Conservation (phyloP, 208 protist genomes). For the Wallacemonas sp. region DNA sequence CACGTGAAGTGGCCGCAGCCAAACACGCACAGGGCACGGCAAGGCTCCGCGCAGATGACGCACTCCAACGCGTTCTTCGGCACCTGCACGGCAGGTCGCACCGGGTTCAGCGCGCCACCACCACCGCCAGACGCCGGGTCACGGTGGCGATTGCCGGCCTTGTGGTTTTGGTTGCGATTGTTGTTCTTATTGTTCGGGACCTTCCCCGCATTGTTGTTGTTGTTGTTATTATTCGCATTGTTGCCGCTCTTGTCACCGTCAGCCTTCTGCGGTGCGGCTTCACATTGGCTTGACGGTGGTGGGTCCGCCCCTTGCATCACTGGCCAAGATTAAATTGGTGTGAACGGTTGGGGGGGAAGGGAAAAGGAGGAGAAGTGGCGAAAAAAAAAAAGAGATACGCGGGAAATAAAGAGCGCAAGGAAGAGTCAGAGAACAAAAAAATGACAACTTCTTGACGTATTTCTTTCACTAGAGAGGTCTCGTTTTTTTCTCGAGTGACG, state of each 20-base stretch:
- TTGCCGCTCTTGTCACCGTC: not conserved
- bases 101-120: not conserved
- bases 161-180: constrained; percentile 17
- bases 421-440: no score
- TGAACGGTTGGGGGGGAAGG: not conserved
- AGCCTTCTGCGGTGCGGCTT: not conserved
- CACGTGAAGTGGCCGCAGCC: constrained; percentile 80
- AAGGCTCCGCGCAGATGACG: constrained; percentile 75
- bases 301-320: constrained; percentile 10
- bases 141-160: not conserved
- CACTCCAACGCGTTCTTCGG: constrained; percentile 61
- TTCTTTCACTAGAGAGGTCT: no score
- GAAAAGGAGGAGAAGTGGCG: not conserved
- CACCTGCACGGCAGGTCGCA: not conserved
- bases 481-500: no score
- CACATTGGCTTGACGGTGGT: not conserved
- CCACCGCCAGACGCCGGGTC: not conserved
- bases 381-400: constrained; percentile 4
- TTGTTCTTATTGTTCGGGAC: constrained; percentile 5
- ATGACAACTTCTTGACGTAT: no score
- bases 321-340: no score
- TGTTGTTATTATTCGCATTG: constrained; percentile 1
- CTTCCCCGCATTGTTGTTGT: no score
- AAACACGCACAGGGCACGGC: constrained; percentile 75
- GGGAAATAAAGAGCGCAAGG: not conserved